A percentile compares a stretch with the other conserved stretches of the same genome.
phyloP scores from a whole-genome alignment of 768 basidiomycete genomes.

The Lactarius quietus region DNA sequence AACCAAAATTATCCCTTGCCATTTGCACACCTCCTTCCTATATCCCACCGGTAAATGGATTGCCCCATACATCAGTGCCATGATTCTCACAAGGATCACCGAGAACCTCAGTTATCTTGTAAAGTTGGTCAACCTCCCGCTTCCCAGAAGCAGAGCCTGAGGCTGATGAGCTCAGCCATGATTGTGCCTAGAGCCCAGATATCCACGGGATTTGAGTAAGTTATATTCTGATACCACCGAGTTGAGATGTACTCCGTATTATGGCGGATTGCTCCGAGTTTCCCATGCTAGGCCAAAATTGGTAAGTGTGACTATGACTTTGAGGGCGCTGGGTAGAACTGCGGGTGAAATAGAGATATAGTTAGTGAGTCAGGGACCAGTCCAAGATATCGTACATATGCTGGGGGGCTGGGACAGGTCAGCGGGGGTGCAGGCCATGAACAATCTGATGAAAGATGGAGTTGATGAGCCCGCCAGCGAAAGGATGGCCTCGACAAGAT shows the following conservation, averaged over 20 bases:
- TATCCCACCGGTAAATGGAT: too few relatives aligned
- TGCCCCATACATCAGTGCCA: too few relatives aligned
- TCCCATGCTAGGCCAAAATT: constrained; percentile 97
- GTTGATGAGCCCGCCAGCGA: constrained; percentile 95
- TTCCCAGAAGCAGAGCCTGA: constrained; percentile 93
- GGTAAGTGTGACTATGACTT: constrained; percentile 94
- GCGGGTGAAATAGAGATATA: constrained; percentile 80
- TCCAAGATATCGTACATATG: constrained; percentile 90
- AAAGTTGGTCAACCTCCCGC: constrained; percentile 91
- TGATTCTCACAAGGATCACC: too few relatives aligned
- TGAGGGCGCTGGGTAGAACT: constrained; percentile 61
- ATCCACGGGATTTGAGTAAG: constrained; percentile 96
- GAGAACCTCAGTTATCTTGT: too few relatives aligned
- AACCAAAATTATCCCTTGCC: too few relatives aligned
- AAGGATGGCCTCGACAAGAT: too few relatives aligned
- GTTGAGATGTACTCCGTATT: constrained; percentile 99
- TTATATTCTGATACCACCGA: constrained; percentile 95
- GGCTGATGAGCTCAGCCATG: constrained; percentile 93
- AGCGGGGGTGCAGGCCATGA: constrained; percentile 81
- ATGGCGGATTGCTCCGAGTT: constrained; percentile 83
- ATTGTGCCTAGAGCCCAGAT: constrained; percentile 99
- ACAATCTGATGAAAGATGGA: constrained; percentile 93
- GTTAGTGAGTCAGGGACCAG: too few relatives aligned
- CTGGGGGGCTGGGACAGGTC: too few relatives aligned
- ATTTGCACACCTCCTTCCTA: too few relatives aligned